These are phyloP conservation scores for Fusarium multiceps DNA, from an alignment of 2,329 filamentous ascomycete species.

Conservation along the genomic window DNA sequence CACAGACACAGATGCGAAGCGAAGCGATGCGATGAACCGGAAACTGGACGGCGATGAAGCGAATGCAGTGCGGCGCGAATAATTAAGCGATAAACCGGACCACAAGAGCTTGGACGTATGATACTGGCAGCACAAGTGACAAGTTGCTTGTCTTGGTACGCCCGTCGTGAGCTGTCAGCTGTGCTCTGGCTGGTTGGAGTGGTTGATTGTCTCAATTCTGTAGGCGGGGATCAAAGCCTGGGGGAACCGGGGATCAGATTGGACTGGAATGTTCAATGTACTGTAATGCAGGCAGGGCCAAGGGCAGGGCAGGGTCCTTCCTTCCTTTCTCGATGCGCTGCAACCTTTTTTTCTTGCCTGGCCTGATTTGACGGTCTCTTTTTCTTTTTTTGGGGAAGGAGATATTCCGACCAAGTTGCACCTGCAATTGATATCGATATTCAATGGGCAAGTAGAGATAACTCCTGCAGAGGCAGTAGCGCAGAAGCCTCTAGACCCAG, in stretches of 20 bases:
- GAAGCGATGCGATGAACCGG: conserved; percentile 6
- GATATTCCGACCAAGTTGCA: conserved; percentile 23
- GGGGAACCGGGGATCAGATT: conserved; percentile 43
- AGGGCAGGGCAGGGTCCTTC: conserved; percentile 15
- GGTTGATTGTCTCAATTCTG: conserved; percentile 25
- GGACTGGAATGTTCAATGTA: conserved; percentile 15
- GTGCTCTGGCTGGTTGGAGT: conserved; percentile 29
- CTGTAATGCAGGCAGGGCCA: neutral
- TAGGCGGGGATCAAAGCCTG: conserved; percentile 35
- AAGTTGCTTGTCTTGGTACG: conserved; percentile 35
- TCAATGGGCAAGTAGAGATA: neutral
- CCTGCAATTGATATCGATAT: conserved; percentile 9
- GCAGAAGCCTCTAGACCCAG: neutral
- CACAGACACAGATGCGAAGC: neutral
- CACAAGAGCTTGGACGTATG: neutral
- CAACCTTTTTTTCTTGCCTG: conserved; percentile 23
- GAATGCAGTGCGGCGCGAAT: conserved; percentile 14
- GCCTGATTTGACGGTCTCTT: conserved; percentile 27
- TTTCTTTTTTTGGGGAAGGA: conserved; percentile 11
- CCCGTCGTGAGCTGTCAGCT: conserved; percentile 37
- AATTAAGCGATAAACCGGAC: conserved; percentile 29
- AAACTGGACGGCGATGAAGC: conserved; percentile 22
- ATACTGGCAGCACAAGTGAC: conserved; percentile 16
- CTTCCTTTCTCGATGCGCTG: conserved; percentile 12
- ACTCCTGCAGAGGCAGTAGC: neutral